Evolutionary conservation across 2,329 filamentous ascomycete species (phyloP), one percentile per base, ranked within the genome.

Genomic region (Pseudogymnoascus sp.): DNA sequence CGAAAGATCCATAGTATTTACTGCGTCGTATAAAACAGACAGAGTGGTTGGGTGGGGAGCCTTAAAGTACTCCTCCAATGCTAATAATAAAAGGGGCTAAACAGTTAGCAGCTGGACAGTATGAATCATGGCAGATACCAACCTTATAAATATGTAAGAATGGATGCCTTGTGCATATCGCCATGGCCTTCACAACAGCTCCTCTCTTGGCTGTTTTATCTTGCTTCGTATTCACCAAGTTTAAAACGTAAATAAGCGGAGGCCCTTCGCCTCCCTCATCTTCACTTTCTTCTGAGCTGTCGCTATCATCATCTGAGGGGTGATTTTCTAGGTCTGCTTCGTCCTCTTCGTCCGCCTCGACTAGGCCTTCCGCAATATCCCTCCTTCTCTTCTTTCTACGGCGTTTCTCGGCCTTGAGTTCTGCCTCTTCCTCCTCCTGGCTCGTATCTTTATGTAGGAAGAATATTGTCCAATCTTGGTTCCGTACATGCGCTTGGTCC

Each of bases 81-180:
- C 95, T 45, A 99, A 78, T 38, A 99, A 80, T 60, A 99, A 81
- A 40, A 99, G 81, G 28, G 95, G 95, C 90, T 93, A 63, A 38
- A 41, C 16, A 31, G 37, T 62, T 35, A 65, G 70, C 64, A 73
- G 67, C 64, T 25, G 40, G 38, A 38, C 25, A 58, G 25, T 5
- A 59, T 5, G 16, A 43, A 63, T 62, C 62, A 63, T 7, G 52
- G 59, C 62, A 62, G 59, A 61, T 63, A 73, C 80, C 68, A 74
- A 89, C 90, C 83, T 99, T 99, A 80, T 99, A 99, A 67, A 99
- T 99, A 76, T 99, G 95, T 68, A 99, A 79, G 76, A 99, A 99
- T 2, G 95, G 93, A 79, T 99, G 95, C 45, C 95, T 83, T 6
- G 95, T 99, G 79, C 95, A 99, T 69, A 99, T 97, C 31, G 95